Base-by-base conservation (phyloP, 345 rosid species). In the Acer campestre region DNA sequence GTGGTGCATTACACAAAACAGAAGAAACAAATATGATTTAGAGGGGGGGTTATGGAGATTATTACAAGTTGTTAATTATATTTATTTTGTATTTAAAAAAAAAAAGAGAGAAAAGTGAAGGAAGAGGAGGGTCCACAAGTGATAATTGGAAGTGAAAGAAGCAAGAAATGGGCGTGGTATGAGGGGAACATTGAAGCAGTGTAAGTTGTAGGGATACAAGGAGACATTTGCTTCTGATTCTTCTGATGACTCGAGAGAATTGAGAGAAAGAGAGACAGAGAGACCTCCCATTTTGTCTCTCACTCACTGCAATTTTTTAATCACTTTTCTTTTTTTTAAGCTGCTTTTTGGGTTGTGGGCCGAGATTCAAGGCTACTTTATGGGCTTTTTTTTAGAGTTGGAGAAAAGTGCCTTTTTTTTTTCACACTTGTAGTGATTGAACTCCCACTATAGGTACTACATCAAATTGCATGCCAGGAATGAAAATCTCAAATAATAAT, bases 121-220 rank as follows among this genome's bases (percentile, higher is more conserved):
- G 38, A 35, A 4, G 6, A 13, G 2, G 10, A 61, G 85, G 86
- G 53, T 22, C 81, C 82, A 62, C 20, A 4, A 6, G 68, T 69
- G 79, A 84, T 61, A 71, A 76, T 77, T 69, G 84, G 80, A 66
- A 77, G 78, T 59, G 85, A 73, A 75, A 72, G 78, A 68, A 81
- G 10, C 64, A 55, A 68, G 42, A 67, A 75, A 42, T 3, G 66
- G 68, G 85, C 89, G 89, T 86, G 91, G 85, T 73, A 63, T 79
- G 88, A 82, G 74, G 89, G 88, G 82, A 83, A 88, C 90, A 87
- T 77, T 70, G 90, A 79, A 82, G 80, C 93, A 83, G 93, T 68
- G 79, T 42, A 59, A 23, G 56, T 9, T 91, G 98, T 88, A 80
- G 91, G 96, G 91, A 77, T 84, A 79, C 55, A 82, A 84, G 90